A percentile compares a stretch with the other conserved stretches of the same genome.
Evolutionary conservation across 2,329 filamentous ascomycete genomes (phyloP).

Genomic region (Cladosporium colombiae): DNA sequence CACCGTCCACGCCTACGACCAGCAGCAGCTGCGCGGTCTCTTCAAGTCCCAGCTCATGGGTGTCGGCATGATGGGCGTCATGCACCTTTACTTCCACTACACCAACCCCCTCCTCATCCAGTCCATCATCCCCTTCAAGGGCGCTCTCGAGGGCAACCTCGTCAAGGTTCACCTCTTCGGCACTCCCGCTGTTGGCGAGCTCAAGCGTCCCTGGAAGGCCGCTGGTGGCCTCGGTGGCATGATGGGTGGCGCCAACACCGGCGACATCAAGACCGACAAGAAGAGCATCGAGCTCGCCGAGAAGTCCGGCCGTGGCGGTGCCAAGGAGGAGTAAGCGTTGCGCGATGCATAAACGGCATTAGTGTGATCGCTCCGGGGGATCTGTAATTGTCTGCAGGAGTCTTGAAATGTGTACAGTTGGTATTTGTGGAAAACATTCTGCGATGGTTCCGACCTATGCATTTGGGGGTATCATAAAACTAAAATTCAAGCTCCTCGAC

Average conservation of each 20-base stretch:
- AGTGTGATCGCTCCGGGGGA: neutral
- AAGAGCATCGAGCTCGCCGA: constrained; percentile 57
- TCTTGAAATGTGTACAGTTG: neutral
- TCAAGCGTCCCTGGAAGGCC: constrained; percentile 95
- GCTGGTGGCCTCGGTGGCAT: constrained; percentile 78
- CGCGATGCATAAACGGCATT: neutral
- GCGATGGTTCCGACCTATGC: neutral
- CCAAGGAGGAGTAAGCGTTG: constrained; percentile 52
- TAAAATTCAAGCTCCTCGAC: constrained; percentile 66
- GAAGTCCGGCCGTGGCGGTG: constrained; percentile 52
- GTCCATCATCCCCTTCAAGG: constrained; percentile 97
- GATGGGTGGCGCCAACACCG: constrained; percentile 59
- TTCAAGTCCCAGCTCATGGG: constrained; percentile 95
- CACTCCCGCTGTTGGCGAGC: constrained; percentile 80
- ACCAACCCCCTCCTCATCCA: constrained; percentile 98
- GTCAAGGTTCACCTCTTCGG: constrained; percentile 94
- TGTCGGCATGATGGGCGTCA: constrained; percentile 95
- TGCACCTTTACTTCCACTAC: constrained; percentile 99
- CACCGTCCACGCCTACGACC: constrained; percentile 93
- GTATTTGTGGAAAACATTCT: neutral
- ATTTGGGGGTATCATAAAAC: constrained; percentile 27
- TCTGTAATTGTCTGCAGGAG: neutral
- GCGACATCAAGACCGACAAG: constrained; percentile 79
- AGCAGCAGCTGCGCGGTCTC: constrained; percentile 76
- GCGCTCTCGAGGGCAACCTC: constrained; percentile 90